These are phyloP conservation scores for Juglanconis juglandina DNA, from an alignment of 2,329 filamentous ascomycete species.

Conservation along the genomic window DNA sequence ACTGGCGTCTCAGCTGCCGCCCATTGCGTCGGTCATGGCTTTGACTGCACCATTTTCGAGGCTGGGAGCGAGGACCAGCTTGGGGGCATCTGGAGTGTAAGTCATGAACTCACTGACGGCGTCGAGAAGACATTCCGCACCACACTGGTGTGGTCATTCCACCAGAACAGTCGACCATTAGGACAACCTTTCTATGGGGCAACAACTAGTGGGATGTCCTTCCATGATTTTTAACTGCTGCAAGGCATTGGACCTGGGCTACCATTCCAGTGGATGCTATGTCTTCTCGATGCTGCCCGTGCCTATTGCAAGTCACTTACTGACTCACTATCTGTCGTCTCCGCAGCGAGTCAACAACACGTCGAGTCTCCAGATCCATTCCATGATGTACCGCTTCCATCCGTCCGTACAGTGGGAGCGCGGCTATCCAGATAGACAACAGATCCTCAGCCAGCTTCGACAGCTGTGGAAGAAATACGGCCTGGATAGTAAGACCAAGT, in stretches of 20 bases:
- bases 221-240: no score
- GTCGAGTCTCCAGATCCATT: slow-evolving; percentile 79
- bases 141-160: no score
- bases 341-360: slow-evolving; percentile 72
- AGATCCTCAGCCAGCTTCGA: slow-evolving; percentile 71
- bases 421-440: slow-evolving; percentile 73
- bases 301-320: neutral
- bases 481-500: slow-evolving; percentile 67
- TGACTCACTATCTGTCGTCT: neutral
- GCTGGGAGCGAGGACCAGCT: slow-evolving; percentile 62
- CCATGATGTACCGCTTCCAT: slow-evolving; percentile 83
- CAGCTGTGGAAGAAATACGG: slow-evolving; percentile 73
- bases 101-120: slow-evolving; percentile 23
- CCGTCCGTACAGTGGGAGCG: slow-evolving; percentile 70
- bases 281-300: neutral
- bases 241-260: no score
- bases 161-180: neutral
- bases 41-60: slow-evolving; percentile 78
- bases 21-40: slow-evolving; percentile 81
- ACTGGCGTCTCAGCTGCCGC: slow-evolving; percentile 75
- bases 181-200: no score
- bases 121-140: no score
- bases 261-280: no score
- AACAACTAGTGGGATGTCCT: no score
- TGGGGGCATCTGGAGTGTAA: slow-evolving; percentile 77